A percentile compares a stretch with the other conserved stretches of the same genome.
Evolutionary conservation across 345 rosid genomes (phyloP).

Genomic region (Mangifera indica): DNA sequence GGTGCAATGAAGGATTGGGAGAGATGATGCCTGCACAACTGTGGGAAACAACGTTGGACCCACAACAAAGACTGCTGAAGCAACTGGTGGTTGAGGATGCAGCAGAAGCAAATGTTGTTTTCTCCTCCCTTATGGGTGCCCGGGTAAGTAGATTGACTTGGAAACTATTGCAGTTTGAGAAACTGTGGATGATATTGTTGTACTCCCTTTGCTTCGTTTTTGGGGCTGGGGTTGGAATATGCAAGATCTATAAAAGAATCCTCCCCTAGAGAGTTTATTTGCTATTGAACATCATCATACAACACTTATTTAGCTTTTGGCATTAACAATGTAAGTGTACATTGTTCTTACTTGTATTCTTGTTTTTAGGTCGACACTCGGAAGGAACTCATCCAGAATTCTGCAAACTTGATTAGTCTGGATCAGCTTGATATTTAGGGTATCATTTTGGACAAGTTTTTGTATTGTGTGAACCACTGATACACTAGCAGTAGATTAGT

Average conservation of each 20-base stretch:
- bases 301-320: neutral
- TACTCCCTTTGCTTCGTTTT: neutral
- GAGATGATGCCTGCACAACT: constrained; percentile 99
- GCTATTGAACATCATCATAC: neutral
- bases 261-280: neutral
- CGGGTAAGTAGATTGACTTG: constrained; percentile 45
- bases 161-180: neutral
- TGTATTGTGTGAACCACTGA: neutral
- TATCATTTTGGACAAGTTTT: neutral
- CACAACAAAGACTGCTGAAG: constrained; percentile 74
- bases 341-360: neutral
- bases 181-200: too few species aligned
- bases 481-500: too few species aligned
- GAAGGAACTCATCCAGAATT: constrained; percentile 70
- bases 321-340: neutral
- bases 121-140: constrained; percentile 94
- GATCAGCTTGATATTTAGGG: constrained; percentile 73
- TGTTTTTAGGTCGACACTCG: constrained; percentile 68
- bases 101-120: constrained; percentile 66
- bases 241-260: neutral
- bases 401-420: constrained; percentile 53
- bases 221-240: neutral
- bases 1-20: constrained; percentile 67
- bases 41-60: constrained; percentile 98
- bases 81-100: constrained; percentile 80